phyloP scores from a whole-genome alignment of 139 green algal species.

The Volvox reticuliferus region DNA sequence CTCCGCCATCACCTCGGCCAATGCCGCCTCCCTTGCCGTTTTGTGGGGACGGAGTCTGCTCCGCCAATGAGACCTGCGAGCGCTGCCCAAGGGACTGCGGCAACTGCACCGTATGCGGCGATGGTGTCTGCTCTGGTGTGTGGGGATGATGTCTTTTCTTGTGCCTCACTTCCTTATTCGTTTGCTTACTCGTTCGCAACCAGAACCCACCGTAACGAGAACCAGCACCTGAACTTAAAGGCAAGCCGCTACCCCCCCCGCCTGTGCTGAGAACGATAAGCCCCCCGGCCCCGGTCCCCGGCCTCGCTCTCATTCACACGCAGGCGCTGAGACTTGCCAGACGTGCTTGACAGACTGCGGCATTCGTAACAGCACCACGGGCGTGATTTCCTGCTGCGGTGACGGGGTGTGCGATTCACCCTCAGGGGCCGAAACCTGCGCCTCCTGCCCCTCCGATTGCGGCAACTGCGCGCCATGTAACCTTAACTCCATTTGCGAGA shows the following conservation, averaged over 20 bases:
- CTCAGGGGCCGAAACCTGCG: conserved; percentile 7
- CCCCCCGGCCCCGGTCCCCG: too few species aligned
- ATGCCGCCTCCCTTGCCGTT: not conserved
- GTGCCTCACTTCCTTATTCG: not conserved
- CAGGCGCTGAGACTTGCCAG: conserved; percentile 24
- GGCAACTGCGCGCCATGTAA: conserved; percentile 20
- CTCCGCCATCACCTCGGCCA: not conserved
- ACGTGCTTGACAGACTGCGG: conserved; percentile 26
- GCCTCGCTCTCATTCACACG: not conserved
- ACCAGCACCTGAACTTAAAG: not conserved
- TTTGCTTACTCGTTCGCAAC: not conserved
- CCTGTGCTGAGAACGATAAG: not conserved
- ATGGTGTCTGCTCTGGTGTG: conserved; percentile 16
- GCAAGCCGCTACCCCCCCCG: not conserved
- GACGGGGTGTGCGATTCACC: conserved; percentile 2
- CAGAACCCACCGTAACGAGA: not conserved
- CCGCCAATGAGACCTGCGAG: conserved; percentile 7
- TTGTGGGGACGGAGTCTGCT: not conserved
- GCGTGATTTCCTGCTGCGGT: conserved; percentile 18
- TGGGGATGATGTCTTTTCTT: not conserved
- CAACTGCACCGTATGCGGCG: not conserved
- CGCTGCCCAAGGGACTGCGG: not conserved
- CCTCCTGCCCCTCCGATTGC: conserved; percentile 11
- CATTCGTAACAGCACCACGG: not conserved
- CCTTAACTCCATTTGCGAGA: conserved; percentile 24